Evolutionary conservation across 1,139 yeast species (phyloP).

Genomic region (Pichia sp.): DNA sequence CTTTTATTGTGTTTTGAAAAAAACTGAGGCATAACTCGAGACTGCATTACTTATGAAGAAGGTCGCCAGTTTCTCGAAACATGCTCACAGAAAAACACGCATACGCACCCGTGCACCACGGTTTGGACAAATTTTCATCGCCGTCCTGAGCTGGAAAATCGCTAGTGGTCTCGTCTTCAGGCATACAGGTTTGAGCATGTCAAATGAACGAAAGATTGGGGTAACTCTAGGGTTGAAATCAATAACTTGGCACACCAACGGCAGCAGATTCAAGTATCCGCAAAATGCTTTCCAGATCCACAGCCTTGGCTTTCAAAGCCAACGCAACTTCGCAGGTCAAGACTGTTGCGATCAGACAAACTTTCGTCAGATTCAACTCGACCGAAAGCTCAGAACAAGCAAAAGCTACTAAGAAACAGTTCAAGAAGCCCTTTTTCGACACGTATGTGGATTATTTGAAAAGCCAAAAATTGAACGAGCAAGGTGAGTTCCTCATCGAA

Average conservation of each 20-base stretch:
- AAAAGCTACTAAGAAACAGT: background rate
- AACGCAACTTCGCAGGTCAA: background rate
- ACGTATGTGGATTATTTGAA: constrained; percentile 51
- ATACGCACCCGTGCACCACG: background rate
- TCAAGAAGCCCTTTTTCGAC: constrained; percentile 14
- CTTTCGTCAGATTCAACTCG: constrained; percentile 10
- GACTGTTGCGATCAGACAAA: background rate
- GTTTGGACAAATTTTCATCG: background rate
- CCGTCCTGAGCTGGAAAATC: background rate
- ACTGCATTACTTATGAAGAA: too few relatives aligned
- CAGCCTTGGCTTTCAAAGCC: constrained; percentile 2
- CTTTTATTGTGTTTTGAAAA: too few relatives aligned
- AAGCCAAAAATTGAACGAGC: constrained; percentile 47
- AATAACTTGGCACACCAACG: background rate
- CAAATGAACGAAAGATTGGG: too few relatives aligned
- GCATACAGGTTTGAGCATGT: background rate
- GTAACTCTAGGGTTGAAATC: too few relatives aligned
- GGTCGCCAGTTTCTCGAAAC: too few relatives aligned
- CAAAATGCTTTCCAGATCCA: constrained; percentile 16
- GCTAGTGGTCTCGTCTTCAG: background rate
- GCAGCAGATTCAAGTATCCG: background rate
- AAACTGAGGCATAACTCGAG: background rate
- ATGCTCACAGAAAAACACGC: too few relatives aligned
- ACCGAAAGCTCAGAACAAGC: constrained; percentile 1
- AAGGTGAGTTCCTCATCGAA: constrained; percentile 35